Percentiles rank a stretch among this genome's conserved stretches.
phyloP scores from a whole-genome alignment of 2,329 filamentous ascomycete species.

The Fusarium transvaalense region DNA sequence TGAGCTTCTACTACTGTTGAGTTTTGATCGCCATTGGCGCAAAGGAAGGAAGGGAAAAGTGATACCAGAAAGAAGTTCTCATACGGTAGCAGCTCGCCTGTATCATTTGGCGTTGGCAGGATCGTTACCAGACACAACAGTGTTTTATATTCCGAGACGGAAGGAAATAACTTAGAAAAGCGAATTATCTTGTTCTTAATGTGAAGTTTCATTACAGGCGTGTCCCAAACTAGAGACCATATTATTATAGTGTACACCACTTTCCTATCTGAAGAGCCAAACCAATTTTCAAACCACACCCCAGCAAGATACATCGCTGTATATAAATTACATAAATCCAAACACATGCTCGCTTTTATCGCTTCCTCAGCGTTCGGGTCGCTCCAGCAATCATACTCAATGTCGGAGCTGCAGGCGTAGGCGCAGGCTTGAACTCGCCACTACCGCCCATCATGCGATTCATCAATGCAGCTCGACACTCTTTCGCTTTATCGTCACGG shows the following conservation, averaged over 20 bases:
- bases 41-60: slow-evolving; percentile 8
- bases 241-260: not conserved
- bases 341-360: slow-evolving; percentile 21
- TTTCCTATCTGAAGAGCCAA: slow-evolving; percentile 1
- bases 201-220: not conserved
- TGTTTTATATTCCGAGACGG: not conserved
- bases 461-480: slow-evolving; percentile 59
- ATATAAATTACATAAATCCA: slow-evolving; percentile 3
- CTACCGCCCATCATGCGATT: slow-evolving; percentile 56
- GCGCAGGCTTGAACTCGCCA: slow-evolving; percentile 32
- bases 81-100: not conserved
- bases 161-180: not conserved
- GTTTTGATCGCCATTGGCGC: not conserved
- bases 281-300: not conserved
- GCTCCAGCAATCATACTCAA: slow-evolving; percentile 20
- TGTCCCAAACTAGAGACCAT: not conserved
- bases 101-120: not conserved
- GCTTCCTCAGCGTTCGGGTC: slow-evolving; percentile 44
- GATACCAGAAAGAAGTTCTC: slow-evolving; percentile 17
- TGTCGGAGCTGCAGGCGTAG: slow-evolving; percentile 8
- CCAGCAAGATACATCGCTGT: slow-evolving; percentile 8
- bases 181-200: not conserved
- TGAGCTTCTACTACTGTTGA: too few relatives aligned
- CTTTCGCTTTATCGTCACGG: slow-evolving; percentile 62
- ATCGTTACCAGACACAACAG: not conserved